Evolutionary conservation across 2,329 filamentous ascomycete genomes (phyloP).

Genomic region (Penicillium sp.): DNA sequence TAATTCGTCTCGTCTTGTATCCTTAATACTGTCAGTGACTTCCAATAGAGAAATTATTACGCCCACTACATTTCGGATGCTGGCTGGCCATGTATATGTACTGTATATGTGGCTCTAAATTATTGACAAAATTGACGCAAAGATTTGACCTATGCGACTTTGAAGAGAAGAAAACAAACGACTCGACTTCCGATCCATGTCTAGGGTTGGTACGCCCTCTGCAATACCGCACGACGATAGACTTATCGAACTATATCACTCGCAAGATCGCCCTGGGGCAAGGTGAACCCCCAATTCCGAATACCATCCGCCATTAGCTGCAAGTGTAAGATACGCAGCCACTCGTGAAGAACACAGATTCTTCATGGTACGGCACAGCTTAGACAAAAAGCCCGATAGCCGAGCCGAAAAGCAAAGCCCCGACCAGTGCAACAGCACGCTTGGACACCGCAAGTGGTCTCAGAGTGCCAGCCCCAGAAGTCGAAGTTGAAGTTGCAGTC

Average conservation of each 20-base stretch:
- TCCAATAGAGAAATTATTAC: slow-evolving; percentile 31
- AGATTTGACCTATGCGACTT: neutral
- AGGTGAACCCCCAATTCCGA: no score
- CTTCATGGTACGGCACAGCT: neutral
- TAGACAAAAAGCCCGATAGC: slow-evolving; percentile 19
- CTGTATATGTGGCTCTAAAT: neutral
- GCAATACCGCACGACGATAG: no score
- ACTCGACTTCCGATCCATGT: no score
- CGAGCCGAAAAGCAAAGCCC: slow-evolving; percentile 16
- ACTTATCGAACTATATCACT: no score
- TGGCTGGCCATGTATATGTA: neutral
- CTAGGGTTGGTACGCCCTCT: no score
- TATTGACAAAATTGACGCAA: neutral
- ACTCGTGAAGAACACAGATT: neutral
- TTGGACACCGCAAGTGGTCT: slow-evolving; percentile 12
- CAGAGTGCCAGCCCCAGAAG: slow-evolving; percentile 8
- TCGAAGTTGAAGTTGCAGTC: slow-evolving; percentile 18
- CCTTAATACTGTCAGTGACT: slow-evolving; percentile 37
- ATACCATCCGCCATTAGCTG: no score
- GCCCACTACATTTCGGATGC: slow-evolving; percentile 1
- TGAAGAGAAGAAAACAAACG: slow-evolving; percentile 15
- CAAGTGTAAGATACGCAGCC: no score
- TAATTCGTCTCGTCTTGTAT: slow-evolving; percentile 31
- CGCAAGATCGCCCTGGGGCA: no score
- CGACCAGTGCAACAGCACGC: slow-evolving; percentile 14